Conservation (phyloP, 345 rosid species). For the Sisymbrium irio region DNA sequence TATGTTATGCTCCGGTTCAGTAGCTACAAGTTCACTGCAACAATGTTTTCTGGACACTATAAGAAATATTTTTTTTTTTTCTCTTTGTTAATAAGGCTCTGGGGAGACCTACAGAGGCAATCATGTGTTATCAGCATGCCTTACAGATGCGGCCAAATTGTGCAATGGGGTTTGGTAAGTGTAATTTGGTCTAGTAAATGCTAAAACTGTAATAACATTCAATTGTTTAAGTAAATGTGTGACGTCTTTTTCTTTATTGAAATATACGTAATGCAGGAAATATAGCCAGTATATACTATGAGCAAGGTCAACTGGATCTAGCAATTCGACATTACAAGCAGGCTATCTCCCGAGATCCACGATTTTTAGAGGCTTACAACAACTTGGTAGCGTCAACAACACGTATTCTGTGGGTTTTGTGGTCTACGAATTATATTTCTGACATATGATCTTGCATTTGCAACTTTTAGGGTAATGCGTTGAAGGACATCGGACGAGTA, state of each 20-base stretch:
- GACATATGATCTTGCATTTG: conserved; percentile 6
- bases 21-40: conserved; percentile 35
- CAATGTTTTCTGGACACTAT: conserved; percentile 25
- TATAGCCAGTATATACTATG: conserved; percentile 85
- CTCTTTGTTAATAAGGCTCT: conserved; percentile 66
- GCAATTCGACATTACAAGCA: conserved; percentile 85
- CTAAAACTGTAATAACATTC: neutral
- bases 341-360: conserved; percentile 77
- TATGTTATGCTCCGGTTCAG: conserved; percentile 43
- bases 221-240: neutral
- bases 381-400: conserved; percentile 65
- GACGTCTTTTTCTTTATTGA: neutral
- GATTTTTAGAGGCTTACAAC: conserved; percentile 94
- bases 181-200: no score
- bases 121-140: conserved; percentile 84
- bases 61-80: conserved; percentile 41
- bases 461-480: conserved; percentile 79
- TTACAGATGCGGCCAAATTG: conserved; percentile 76
- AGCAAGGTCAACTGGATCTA: conserved; percentile 82
- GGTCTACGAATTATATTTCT: conserved; percentile 9
- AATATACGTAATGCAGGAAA: conserved; percentile 53
- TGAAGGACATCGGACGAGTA: conserved; percentile 86
- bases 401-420: neutral
- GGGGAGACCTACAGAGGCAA: conserved; percentile 94
- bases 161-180: conserved; percentile 88